phyloP scores from a whole-genome alignment of 2,329 filamentous ascomycete genomes.

The Penicillium capsulatum region DNA sequence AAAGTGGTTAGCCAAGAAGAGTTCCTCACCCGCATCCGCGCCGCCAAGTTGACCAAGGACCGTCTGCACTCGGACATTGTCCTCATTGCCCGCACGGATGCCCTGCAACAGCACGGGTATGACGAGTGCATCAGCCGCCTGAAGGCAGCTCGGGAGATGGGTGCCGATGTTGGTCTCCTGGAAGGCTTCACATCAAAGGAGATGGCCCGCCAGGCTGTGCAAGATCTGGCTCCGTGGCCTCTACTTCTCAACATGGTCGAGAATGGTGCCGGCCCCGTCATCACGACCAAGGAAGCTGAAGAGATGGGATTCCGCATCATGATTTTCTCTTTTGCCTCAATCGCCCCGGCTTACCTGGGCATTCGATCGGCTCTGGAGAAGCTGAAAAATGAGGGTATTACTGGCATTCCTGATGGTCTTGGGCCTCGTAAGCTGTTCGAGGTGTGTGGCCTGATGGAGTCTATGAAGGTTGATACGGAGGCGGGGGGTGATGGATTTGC shows the following conservation, averaged over 20 bases:
- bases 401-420: slow-evolving; percentile 28
- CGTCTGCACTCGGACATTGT: slow-evolving; percentile 39
- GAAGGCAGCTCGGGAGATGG: slow-evolving; percentile 36
- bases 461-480: slow-evolving; percentile 37
- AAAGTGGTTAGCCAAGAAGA: slow-evolving; percentile 35
- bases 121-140: slow-evolving; percentile 39
- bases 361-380: slow-evolving; percentile 33
- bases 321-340: slow-evolving; percentile 40
- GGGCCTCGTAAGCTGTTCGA: slow-evolving; percentile 39
- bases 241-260: slow-evolving; percentile 45
- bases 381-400: slow-evolving; percentile 36
- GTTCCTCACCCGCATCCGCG: slow-evolving; percentile 35
- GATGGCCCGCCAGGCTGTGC: slow-evolving; percentile 33
- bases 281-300: slow-evolving; percentile 37
- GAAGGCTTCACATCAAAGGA: slow-evolving; percentile 40
- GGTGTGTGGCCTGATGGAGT: slow-evolving; percentile 40
- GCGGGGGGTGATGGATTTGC: slow-evolving; percentile 35
- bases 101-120: slow-evolving; percentile 37
- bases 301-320: slow-evolving; percentile 44
- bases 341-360: slow-evolving; percentile 36
- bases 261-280: slow-evolving; percentile 37
- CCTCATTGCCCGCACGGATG: slow-evolving; percentile 44
- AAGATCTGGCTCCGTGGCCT: slow-evolving; percentile 38
- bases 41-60: slow-evolving; percentile 34
- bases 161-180: slow-evolving; percentile 41